Base-by-base conservation (phyloP, 352 stramenopile species). In the Globisporangium nagaii region DNA sequence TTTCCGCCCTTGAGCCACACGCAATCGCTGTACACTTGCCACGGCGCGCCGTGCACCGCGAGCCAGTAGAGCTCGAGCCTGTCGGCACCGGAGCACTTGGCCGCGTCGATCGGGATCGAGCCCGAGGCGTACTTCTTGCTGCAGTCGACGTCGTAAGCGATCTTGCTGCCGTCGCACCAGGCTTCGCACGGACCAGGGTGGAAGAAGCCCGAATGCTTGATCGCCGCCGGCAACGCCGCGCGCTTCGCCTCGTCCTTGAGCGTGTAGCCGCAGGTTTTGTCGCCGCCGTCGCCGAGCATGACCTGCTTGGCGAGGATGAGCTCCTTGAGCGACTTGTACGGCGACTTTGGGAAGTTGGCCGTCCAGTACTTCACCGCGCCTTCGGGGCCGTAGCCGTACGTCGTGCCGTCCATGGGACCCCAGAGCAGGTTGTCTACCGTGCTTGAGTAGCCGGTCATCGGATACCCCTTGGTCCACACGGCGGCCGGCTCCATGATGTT, bases 11-110 rank as follows among this genome's bases (percentile, higher is more conserved):
- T 51, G 30, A 84, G 69, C 68, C 70, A 78, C 19, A 82, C 74
- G 41, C 74, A 85, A 63, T 85, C 64, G 11, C 56, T 79, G 48
- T 87, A 89, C 39, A 83, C 75, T 40, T 89, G 75, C 75, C 73
- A 89, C 27, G 70, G 70, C 0, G 52, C 55, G 27, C 69, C 63
- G 39, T 86, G 74, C 25, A 87, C 42, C 2, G 50, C 78, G 34
- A 86, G 56, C 79, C 75, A 89, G 71, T 84, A 83, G 44, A 89
- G 51, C 28, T 50, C 57, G 42, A 75, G 62, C 9, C 46, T 42
- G 49, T 64, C 53, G 12, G 64, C 57, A 8, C 60, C 59, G 1
- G 41, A 12, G 55, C 64, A 73, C 36, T 60, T 74, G 17, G 79
- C 60, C 27, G 60, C 49, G 45, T 89, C 70, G 43, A 77, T 73